phyloP scores from a whole-genome alignment of 1,284 basidiomycete species.

The Ganoderma sp. region DNA sequence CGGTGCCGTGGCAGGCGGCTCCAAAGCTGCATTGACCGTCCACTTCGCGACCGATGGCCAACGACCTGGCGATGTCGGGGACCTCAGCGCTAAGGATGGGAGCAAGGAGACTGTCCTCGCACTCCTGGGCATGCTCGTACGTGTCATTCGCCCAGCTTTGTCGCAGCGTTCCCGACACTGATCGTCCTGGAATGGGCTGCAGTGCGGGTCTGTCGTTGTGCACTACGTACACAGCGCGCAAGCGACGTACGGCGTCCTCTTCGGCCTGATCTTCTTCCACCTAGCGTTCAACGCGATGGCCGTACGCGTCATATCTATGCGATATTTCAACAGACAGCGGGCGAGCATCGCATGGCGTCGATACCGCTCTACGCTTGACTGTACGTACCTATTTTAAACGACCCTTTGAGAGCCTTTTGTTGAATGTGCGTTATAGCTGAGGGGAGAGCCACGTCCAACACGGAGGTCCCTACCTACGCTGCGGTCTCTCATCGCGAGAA shows the following conservation, averaged over 20 bases:
- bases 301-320: conserved; percentile 60
- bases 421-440: conserved; percentile 1
- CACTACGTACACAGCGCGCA: conserved; percentile 55
- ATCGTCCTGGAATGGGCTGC: neutral
- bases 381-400: conserved; percentile 1
- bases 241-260: conserved; percentile 57
- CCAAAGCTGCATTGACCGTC: conserved; percentile 70
- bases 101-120: conserved; percentile 74
- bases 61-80: conserved; percentile 62
- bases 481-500: conserved; percentile 23
- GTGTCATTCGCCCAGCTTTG: conserved; percentile 32
- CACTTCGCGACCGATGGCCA: conserved; percentile 62
- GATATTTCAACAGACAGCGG: conserved; percentile 65
- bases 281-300: conserved; percentile 64
- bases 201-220: conserved; percentile 66
- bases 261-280: conserved; percentile 58
- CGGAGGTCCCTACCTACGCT: neutral
- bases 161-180: neutral
- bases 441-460: conserved; percentile 9
- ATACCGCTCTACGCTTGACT: conserved; percentile 27
- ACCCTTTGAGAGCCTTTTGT: neutral
- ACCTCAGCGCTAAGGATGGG: conserved; percentile 72
- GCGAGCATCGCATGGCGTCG: conserved; percentile 56
- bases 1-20: conserved; percentile 65
- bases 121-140: conserved; percentile 68